Evolutionary conservation across 169 alveolate species (phyloP).

Genomic region (Plasmodium cynomolgi): DNA sequence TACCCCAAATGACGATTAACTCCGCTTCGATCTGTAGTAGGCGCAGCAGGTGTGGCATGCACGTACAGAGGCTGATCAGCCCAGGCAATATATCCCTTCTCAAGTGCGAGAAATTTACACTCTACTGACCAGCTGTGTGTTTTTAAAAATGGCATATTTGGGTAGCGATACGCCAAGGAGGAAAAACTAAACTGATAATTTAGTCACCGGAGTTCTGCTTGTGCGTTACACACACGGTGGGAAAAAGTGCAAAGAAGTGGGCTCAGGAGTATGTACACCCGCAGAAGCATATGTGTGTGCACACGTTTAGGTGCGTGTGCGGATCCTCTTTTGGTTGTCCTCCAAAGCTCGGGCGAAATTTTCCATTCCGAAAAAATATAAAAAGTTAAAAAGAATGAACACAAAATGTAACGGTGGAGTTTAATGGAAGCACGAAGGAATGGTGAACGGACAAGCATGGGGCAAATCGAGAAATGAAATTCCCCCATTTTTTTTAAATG

Average conservation of each 20-base stretch:
- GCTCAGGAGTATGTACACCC: neutral
- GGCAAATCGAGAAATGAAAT: neutral
- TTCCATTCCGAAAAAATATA: neutral
- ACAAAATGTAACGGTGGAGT: neutral
- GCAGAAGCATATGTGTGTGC: neutral
- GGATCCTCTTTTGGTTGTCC: neutral
- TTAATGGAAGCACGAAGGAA: neutral
- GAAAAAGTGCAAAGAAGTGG: neutral
- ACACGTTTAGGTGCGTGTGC: neutral
- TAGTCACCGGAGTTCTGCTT: neutral
- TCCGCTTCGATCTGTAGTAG: neutral
- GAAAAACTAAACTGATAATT: neutral
- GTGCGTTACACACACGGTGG: neutral
- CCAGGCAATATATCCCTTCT: neutral
- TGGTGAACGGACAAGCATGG: neutral
- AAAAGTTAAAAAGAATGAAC: neutral
- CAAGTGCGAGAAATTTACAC: neutral
- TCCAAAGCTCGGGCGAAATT: neutral
- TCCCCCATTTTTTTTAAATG: neutral
- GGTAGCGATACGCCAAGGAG: neutral
- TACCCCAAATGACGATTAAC: neutral
- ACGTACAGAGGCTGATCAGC: neutral
- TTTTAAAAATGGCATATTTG: neutral
- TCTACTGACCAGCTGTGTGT: neutral
- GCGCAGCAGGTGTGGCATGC: neutral